Percentiles rank a stretch among this genome's conserved stretches.
Evolutionary conservation across 2,329 filamentous ascomycete species (phyloP).

Genomic region (Fusarium globosum): DNA sequence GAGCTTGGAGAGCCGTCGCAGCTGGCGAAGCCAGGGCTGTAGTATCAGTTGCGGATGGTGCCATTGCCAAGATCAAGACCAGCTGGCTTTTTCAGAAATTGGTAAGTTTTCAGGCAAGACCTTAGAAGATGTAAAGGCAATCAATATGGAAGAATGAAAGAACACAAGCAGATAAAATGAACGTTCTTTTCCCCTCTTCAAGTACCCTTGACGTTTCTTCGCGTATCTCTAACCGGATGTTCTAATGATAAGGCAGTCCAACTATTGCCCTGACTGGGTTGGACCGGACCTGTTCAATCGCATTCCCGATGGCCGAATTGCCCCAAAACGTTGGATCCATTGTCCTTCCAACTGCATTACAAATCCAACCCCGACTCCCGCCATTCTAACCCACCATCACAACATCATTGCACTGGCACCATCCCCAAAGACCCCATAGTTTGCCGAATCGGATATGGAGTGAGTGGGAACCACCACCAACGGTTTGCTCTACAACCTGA

Average conservation of each 20-base stretch:
- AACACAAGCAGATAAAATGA: conserved; percentile 12
- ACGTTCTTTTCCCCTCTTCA: conserved; percentile 13
- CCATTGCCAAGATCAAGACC: conserved; percentile 19
- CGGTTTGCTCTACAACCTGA: not conserved
- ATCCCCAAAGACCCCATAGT: conserved; percentile 30
- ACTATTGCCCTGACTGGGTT: conserved; percentile 9
- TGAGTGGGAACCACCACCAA: conserved; percentile 21
- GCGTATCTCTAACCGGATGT: conserved; percentile 9
- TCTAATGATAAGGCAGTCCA: conserved; percentile 10
- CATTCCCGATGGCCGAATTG: conserved; percentile 37
- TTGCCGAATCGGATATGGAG: conserved; percentile 15
- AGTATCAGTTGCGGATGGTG: conserved; percentile 36
- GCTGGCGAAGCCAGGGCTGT: conserved; percentile 7
- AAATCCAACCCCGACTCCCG: conserved; percentile 42
- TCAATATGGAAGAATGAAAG: not conserved
- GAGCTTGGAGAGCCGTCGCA: conserved; percentile 18
- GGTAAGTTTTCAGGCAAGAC: not conserved
- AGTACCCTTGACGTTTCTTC: conserved; percentile 28
- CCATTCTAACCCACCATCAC: conserved; percentile 40
- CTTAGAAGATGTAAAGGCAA: not conserved
- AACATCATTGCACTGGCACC: conserved; percentile 32
- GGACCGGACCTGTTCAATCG: conserved; percentile 12
- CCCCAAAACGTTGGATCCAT: conserved; percentile 17
- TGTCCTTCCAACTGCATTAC: conserved; percentile 32
- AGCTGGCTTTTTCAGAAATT: not conserved